Base-by-base conservation (phyloP, 192 early-diverging fungal species). In the Dissophora globulifera region DNA sequence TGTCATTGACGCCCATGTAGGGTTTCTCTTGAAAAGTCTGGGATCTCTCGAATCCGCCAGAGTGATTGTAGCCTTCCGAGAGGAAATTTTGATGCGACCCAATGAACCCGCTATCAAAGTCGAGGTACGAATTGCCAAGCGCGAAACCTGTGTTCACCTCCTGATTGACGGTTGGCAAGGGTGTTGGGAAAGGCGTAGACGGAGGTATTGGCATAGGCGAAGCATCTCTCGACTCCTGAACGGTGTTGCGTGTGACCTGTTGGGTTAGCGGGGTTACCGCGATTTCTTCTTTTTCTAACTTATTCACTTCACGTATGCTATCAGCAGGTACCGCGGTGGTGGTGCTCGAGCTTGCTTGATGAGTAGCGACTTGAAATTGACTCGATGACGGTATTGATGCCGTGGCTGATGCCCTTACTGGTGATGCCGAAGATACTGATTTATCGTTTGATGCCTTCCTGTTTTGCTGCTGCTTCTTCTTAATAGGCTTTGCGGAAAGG, bases 21-120 rank as follows among this genome's bases (percentile, higher is more conserved):
- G 42, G 43, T 46, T 67, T 66, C 4, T 65, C 19, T 17, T 67
- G 43, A 15, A 65, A 40, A 0, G 71, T 66, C 13, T 46, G 40
- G 29, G 10, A 38, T 17, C 58, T 32, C 26, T 45, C 50, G 19
- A 56, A 62, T 23, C 30, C 51, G 26, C 30, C 42, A 4, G 19
- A 2, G 22, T 26, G 19, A 26, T 27, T 35, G n/a, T 46, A 50
- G 16, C 45, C 47, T 1, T 62, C 52, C 4, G 50, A 55, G 3
- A 67, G 51, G 13, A 62, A 47, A 13, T 62, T 42, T 13, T 71
- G 69, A 31, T 71, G 51, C 16, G 30, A 42, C 4, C 59, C 58
- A 10, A 62, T 56, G 25, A 71, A 62, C 4, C 58, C 69, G 7
- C 33, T 49, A 19, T 62, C 69, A 17, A 71, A 75, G 23, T 75